Evolutionary conservation across 2,329 filamentous ascomycete species (phyloP), one percentile per base, ranked within the genome.

Genomic region (Pestalotiopsis fici): DNA sequence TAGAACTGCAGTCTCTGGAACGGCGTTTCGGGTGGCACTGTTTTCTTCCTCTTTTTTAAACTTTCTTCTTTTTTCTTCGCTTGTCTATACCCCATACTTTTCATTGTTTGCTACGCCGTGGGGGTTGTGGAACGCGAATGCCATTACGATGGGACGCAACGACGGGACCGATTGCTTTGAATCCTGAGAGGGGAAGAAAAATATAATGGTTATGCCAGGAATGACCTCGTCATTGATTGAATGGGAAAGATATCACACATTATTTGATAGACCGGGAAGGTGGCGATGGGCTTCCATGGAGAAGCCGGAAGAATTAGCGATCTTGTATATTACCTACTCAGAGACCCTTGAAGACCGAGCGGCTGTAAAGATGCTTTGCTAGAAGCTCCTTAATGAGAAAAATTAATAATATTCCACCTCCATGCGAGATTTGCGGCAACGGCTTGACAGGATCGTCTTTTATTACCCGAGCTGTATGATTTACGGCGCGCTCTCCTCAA

Each of bases 71-170:
- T n/a, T n/a, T n/a, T n/a, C n/a, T n/a, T n/a, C n/a, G n/a, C n/a
- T 35, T 35, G 31, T 35, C 31, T 80, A 76, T 79, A 81, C 75
- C 80, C 74, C 78, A 77, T 73, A 75, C 75, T 79, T 76, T 75
- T 79, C 73, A 78, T 68, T 76, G 71, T 77, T 77, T 78, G 76
- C 73, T 74, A 76, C 69, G 74, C 70, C 70, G 71, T 69, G 68
- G 66, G 66, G 69, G 67, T 69, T 67, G 73, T 75, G 74, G 71
- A 73, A 74, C 70, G 71, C 73, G 69, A 74, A 74, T 71, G 70
- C 73, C 70, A 69, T 73, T 70, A 76, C 68, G 75, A 75, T 68
- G 71, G 71, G 66, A 72, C 69, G 60, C 69, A 68, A 68, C 68
- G 70, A 69, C 71, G 69, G 69, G 73, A 70, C 73, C 67, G 70